phyloP scores from a whole-genome alignment of 2,329 filamentous ascomycete species.

The Thyridium curvatum region DNA sequence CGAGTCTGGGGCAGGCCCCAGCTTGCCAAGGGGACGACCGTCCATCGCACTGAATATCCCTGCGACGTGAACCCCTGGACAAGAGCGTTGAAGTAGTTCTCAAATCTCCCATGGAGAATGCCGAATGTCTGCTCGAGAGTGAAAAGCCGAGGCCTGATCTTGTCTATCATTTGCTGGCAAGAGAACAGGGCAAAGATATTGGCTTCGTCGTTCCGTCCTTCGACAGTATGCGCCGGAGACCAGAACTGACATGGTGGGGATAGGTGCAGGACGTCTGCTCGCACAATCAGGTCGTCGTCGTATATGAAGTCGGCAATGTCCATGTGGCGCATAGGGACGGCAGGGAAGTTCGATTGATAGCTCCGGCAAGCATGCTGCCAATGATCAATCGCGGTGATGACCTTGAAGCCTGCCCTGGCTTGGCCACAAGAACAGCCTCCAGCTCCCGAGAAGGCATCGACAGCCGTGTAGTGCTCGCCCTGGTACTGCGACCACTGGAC shows the following conservation, averaged over 20 bases:
- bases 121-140: slow-evolving; percentile 78
- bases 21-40: slow-evolving; percentile 43
- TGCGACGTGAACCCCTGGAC: slow-evolving; percentile 57
- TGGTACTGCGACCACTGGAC: slow-evolving; percentile 7
- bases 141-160: slow-evolving; percentile 58
- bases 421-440: slow-evolving; percentile 67
- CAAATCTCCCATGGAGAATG: slow-evolving; percentile 46
- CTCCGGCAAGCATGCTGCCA: slow-evolving; percentile 49
- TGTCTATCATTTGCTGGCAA: slow-evolving; percentile 48
- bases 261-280: slow-evolving; percentile 65
- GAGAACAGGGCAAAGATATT: slow-evolving; percentile 58
- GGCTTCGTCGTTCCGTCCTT: slow-evolving; percentile 52
- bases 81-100: slow-evolving; percentile 50
- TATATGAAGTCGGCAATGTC: slow-evolving; percentile 44
- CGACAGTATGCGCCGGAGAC: slow-evolving; percentile 62
- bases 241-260: slow-evolving; percentile 75
- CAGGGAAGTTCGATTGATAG: slow-evolving; percentile 52
- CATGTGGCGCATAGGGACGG: slow-evolving; percentile 38
- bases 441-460: slow-evolving; percentile 67
- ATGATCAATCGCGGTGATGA: slow-evolving; percentile 61
- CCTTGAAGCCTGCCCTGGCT: slow-evolving; percentile 44
- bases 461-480: slow-evolving; percentile 55
- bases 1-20: slow-evolving; percentile 46
- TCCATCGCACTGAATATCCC: slow-evolving; percentile 68
- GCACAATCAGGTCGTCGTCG: slow-evolving; percentile 16